phyloP scores from a whole-genome alignment of 305 asterid species.

The Fraxinus sp. region DNA sequence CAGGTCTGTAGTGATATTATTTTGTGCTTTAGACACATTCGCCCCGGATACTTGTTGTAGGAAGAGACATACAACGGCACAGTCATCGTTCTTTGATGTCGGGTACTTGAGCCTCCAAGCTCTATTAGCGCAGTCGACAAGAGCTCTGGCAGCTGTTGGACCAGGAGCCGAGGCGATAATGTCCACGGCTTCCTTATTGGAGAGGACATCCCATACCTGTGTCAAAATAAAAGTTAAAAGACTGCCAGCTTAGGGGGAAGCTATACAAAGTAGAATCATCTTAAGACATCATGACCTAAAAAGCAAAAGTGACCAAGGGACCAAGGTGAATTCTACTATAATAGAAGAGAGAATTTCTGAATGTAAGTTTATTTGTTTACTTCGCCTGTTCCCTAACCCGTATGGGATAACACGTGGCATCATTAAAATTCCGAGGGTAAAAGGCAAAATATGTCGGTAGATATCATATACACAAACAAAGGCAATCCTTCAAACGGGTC shows the following conservation, averaged over 20 bases:
- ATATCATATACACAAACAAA: not conserved
- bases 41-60: not conserved
- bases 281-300: not conserved
- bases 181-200: conserved; percentile 9
- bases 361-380: not conserved
- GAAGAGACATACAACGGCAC: conserved; percentile 3
- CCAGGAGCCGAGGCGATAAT: conserved; percentile 5
- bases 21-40: not conserved
- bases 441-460: not conserved
- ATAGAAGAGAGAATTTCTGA: not conserved
- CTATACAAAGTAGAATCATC: not conserved
- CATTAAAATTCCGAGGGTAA: not conserved
- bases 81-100: conserved; percentile 23
- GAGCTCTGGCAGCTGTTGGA: conserved; percentile 9
- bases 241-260: not conserved
- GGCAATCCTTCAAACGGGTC: not conserved
- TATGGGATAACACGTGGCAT: not conserved
- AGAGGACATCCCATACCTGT: conserved; percentile 3
- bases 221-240: not conserved
- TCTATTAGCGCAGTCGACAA: conserved; percentile 21
- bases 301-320: not conserved
- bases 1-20: not conserved
- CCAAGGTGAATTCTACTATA: not conserved
- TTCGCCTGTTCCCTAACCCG: not conserved
- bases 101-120: conserved; percentile 25